Evolutionary conservation across 208 protist species (phyloP).

Genomic region (Tritrichomonas musculus): DNA sequence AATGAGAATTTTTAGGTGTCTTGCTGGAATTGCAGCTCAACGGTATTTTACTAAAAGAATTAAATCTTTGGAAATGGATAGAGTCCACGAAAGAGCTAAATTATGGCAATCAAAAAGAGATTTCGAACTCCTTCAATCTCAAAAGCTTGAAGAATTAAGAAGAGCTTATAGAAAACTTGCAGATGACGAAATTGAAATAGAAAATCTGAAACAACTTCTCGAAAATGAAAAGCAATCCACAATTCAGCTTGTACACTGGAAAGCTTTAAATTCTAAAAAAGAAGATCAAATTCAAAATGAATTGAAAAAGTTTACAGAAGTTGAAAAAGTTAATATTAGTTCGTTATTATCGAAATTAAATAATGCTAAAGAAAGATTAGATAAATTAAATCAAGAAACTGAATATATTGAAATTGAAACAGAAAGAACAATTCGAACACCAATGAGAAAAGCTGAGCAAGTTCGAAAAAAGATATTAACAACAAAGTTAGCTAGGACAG

Average conservation of each 20-base stretch:
- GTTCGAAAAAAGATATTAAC: background rate
- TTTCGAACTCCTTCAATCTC: background rate
- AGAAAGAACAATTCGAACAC: background rate
- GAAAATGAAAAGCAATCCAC: background rate
- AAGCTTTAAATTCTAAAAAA: background rate
- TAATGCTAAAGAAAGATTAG: background rate
- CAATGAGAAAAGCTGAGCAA: background rate
- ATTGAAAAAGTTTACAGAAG: background rate
- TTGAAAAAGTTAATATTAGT: background rate
- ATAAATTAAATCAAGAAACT: background rate
- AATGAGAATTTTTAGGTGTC: background rate
- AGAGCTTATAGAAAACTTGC: background rate
- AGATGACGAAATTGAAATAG: background rate
- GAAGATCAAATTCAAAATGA: background rate
- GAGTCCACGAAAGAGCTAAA: background rate
- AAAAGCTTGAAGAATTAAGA: background rate
- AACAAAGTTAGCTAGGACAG: background rate
- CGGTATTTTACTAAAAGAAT: slow-evolving; percentile 1
- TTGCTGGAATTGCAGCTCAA: background rate
- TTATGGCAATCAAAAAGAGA: background rate
- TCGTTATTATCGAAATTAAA: background rate
- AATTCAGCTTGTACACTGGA: slow-evolving; percentile 6
- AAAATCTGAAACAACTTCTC: background rate
- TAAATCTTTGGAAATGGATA: background rate
- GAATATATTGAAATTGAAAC: background rate